Base-by-base conservation (phyloP, 768 basidiomycete genomes). In the Pleurotus eryngii region DNA sequence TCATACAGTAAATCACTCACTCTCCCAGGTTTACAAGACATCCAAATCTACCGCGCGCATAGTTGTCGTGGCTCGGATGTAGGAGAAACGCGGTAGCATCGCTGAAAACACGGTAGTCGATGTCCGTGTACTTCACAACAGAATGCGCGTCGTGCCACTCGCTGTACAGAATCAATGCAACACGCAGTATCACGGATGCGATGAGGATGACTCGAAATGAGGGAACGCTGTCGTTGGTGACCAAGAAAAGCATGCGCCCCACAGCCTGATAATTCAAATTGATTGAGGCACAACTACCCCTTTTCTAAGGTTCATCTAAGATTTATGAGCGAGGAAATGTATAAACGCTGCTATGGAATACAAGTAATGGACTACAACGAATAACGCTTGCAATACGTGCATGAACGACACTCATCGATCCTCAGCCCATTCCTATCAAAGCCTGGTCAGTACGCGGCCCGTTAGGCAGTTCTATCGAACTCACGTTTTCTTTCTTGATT, bases 401-500 rank as follows among this genome's bases (percentile, higher is more conserved):
- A 8, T 14, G 42, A 20, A 60, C 30, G 45, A 50, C 59, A 57
- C 59, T 84, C 82, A 93, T 77, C 90, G 86, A 68, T 93, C 91
- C 79, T 93, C 91, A 61, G 91, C 91, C 91, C 91, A 93, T 90
- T 93, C 91, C 90, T 92, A 59, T 35, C 30, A 9, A 35, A 35
- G 8, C 30, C 30, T 35, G 3, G 30, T 35, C 30, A 35, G 30
- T 35, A 35, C 30, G 30, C 30, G 9, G 9, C 11, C 24, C 9
- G 30, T 9, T 9, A 35, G 11, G 8, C 11, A 35, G 30, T 11
- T 35, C 9, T 11, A 14, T 4, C 30, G 15, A 8, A 78, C 89
- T 80, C 69, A 92, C 95, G 73, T 98, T 98, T 80, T 99, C 97
- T 76, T 97, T 97, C 86, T 94, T 95, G 83, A 99, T 98, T 74